A percentile compares a stretch with the other conserved stretches of the same genome.
Conservation (phyloP, 441 rosid species). For the Kokia cookei region DNA sequence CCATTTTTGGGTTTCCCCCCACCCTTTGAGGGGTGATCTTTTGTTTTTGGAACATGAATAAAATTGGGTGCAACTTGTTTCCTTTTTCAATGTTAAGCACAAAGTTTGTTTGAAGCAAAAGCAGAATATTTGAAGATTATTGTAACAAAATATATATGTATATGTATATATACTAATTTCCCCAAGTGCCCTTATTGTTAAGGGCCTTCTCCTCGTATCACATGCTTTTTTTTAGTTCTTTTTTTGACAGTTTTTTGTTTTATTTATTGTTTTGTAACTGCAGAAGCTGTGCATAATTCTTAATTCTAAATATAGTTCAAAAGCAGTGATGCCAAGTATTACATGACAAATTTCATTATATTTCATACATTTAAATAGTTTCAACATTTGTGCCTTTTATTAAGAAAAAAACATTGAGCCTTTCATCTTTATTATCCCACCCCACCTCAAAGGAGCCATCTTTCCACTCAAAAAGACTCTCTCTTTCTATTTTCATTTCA, state of each 20-base stretch:
- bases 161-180: neutral
- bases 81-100: neutral
- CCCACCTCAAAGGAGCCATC: neutral
- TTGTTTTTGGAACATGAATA: neutral
- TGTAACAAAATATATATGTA: neutral
- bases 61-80: neutral
- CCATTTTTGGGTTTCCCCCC: neutral
- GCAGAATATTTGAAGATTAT: neutral
- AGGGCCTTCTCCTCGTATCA: no score
- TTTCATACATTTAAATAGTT: neutral
- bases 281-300: neutral
- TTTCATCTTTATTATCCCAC: neutral
- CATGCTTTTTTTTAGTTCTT: neutral
- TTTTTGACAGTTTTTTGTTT: neutral
- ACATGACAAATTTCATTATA: neutral
- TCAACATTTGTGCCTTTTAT: neutral
- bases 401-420: neutral
- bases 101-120: neutral
- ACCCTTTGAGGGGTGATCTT: neutral
- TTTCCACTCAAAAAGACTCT: slow-evolving; percentile 1
- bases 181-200: neutral
- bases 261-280: neutral
- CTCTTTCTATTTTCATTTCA: neutral
- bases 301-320: neutral
- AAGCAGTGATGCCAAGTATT: neutral